Evolutionary conservation across 139 green algal genomes (phyloP).

Genomic region (Coelastrella sp.): DNA sequence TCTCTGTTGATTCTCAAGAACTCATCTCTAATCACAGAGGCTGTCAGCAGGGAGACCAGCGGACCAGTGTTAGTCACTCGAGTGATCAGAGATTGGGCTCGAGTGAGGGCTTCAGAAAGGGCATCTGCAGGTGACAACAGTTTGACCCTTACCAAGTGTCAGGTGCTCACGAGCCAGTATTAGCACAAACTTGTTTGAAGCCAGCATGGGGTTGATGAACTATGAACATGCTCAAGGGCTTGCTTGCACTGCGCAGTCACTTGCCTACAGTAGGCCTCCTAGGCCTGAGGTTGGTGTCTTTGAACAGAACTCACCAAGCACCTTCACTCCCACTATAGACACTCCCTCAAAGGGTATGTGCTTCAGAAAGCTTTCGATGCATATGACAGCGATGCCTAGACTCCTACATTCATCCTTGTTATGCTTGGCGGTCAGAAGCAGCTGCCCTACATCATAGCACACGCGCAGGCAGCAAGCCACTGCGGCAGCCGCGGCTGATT

Average conservation of each 20-base stretch:
- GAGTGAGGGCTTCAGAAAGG: not conserved
- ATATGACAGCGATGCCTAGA: not conserved
- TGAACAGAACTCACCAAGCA: not conserved
- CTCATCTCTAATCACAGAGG: not conserved
- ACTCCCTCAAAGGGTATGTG: not conserved
- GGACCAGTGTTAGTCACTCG: not conserved
- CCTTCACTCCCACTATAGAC: not conserved
- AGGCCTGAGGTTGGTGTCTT: not conserved
- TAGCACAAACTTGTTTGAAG: too few relatives aligned
- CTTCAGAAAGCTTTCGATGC: not conserved
- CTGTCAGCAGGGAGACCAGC: slow-evolving; percentile 13
- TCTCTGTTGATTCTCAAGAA: slow-evolving; percentile 25
- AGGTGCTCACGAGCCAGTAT: too few relatives aligned
- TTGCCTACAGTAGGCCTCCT: not conserved
- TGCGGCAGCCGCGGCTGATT: not conserved
- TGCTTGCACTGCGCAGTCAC: not conserved
- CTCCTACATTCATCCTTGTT: not conserved
- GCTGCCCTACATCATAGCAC: not conserved
- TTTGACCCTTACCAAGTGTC: not conserved
- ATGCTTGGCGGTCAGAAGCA: not conserved
- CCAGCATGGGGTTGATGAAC: not conserved
- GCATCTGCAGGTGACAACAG: not conserved
- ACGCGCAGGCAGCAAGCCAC: not conserved
- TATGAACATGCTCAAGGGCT: too few relatives aligned
- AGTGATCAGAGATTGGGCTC: not conserved